phyloP scores from a whole-genome alignment of 345 rosid genomes.

The Gossypium ekmanianum region DNA sequence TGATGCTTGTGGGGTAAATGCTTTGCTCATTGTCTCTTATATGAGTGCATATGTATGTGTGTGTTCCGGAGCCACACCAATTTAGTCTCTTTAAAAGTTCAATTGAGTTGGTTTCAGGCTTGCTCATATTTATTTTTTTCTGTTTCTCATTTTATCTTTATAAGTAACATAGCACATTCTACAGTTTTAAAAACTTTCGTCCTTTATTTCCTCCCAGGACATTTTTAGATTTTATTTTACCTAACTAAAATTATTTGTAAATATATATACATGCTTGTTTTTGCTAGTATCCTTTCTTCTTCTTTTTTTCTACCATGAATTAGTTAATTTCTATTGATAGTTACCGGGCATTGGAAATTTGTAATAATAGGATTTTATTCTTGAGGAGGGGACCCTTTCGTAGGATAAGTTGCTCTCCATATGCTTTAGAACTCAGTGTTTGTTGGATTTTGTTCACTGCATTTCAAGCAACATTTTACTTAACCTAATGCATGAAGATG shows the following conservation, averaged over 20 bases:
- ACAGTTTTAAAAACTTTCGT: not conserved
- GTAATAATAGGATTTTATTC: not conserved
- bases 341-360: not conserved
- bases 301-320: not conserved
- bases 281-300: not conserved
- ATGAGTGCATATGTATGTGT: not conserved
- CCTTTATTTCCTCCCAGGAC: not conserved
- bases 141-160: not conserved
- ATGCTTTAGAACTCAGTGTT: not conserved
- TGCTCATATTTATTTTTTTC: not conserved
- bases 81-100: not conserved
- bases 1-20: conserved; percentile 59
- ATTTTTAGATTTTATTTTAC: not conserved
- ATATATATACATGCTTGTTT: not conserved
- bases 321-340: not conserved
- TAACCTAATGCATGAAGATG: not conserved
- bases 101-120: not conserved
- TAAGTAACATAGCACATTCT: not conserved
- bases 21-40: conserved; percentile 1
- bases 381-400: not conserved
- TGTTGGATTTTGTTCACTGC: not conserved
- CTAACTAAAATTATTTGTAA: not conserved
- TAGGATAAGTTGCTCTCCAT: not conserved
- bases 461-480: not conserved
- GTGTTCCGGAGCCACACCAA: not conserved